A percentile compares a stretch with the other conserved stretches of the same genome.
phyloP scores from a whole-genome alignment of 805 yeast genomes.

The Lachancea quebecensis region DNA sequence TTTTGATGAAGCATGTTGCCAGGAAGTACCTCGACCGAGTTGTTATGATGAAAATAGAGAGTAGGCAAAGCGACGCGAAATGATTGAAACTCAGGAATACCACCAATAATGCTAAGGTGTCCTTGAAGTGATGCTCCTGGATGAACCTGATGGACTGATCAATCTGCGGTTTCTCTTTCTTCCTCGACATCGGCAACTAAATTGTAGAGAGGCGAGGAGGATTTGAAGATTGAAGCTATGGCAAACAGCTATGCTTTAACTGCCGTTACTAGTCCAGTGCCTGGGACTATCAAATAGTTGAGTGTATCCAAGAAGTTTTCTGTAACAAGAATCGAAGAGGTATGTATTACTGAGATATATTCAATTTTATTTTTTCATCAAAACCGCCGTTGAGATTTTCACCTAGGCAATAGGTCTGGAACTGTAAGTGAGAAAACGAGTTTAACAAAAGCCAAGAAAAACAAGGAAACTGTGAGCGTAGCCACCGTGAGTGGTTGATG shows the following conservation, averaged over 20 bases:
- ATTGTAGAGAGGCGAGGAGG: background rate
- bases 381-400: too few species aligned
- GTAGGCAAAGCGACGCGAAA: slow-evolving; percentile 20
- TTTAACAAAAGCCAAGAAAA: too few species aligned
- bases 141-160: slow-evolving; percentile 19
- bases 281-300: too few species aligned
- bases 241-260: background rate
- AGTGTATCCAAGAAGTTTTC: too few species aligned
- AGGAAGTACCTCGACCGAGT: slow-evolving; percentile 23
- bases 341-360: too few species aligned
- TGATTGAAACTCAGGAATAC: slow-evolving; percentile 30
- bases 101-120: slow-evolving; percentile 27
- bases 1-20: slow-evolving; percentile 22
- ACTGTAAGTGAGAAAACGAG: too few species aligned
- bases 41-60: slow-evolving; percentile 23
- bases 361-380: too few species aligned
- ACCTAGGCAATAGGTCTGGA: too few species aligned
- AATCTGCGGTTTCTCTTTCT: slow-evolving; percentile 1
- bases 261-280: too few species aligned
- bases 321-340: too few species aligned
- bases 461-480: too few species aligned
- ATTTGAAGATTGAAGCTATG: background rate
- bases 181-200: background rate
- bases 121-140: slow-evolving; percentile 26
- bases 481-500: too few species aligned